Conservation (phyloP, 2,329 filamentous ascomycete genomes). For the Monilinia fructicola region DNA sequence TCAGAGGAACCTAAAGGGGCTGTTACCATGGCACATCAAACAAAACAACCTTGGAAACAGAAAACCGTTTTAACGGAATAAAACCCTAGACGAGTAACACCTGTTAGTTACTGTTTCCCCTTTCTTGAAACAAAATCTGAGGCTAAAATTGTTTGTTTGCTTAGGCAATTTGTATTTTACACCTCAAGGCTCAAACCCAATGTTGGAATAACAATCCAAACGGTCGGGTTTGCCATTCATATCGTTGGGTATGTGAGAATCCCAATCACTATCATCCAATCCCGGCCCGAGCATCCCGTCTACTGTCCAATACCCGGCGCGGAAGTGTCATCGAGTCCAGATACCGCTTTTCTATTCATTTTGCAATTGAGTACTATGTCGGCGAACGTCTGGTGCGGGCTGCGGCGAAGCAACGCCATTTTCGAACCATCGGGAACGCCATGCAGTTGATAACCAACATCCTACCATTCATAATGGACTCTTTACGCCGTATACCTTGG, state of each 20-base stretch:
- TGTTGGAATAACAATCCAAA: constrained; percentile 14
- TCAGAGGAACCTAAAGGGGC: constrained; percentile 21
- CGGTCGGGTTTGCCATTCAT: constrained; percentile 19
- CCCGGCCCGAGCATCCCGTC: constrained; percentile 21
- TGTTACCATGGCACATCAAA: constrained; percentile 15
- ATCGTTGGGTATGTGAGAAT: constrained; percentile 2
- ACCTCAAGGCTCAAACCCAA: not conserved
- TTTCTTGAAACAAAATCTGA: constrained; percentile 16
- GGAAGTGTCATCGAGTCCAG: constrained; percentile 7
- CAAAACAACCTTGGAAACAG: constrained; percentile 6
- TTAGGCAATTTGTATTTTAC: not conserved
- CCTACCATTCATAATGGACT: constrained; percentile 20
- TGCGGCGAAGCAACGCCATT: constrained; percentile 24
- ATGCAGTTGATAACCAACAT: constrained; percentile 21
- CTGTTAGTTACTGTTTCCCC: not conserved
- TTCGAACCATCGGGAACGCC: constrained; percentile 24
- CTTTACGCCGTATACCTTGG: constrained; percentile 17
- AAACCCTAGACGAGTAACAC: constrained; percentile 3
- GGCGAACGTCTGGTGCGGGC: constrained; percentile 19
- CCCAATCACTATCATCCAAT: constrained; percentile 10
- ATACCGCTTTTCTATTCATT: constrained; percentile 20
- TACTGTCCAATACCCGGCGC: constrained; percentile 20
- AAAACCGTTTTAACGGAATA: constrained; percentile 8
- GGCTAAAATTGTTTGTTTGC: constrained; percentile 20
- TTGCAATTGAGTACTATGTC: constrained; percentile 11